Evolutionary conservation across 2,329 filamentous ascomycete species (phyloP).

Genomic region (Dothideomycetes sp.): DNA sequence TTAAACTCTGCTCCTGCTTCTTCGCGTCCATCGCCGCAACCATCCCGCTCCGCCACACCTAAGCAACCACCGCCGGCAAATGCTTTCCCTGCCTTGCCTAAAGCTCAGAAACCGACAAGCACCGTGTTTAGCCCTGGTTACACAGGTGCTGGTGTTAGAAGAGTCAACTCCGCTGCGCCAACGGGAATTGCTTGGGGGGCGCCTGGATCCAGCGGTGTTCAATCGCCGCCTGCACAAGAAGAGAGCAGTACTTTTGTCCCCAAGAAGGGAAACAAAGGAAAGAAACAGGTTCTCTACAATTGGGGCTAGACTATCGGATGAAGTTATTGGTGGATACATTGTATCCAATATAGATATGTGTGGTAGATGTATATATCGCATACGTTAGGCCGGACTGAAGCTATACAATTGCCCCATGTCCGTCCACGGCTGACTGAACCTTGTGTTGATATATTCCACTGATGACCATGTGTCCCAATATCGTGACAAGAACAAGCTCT

Average conservation of each 20-base stretch:
- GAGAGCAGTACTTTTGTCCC: constrained; percentile 24
- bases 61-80: constrained; percentile 35
- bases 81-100: constrained; percentile 74
- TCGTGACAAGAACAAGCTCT: too few relatives aligned
- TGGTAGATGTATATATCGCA: too few relatives aligned
- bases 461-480: too few relatives aligned
- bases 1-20: constrained; percentile 21
- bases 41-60: constrained; percentile 28
- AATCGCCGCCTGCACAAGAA: constrained; percentile 20
- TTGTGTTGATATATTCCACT: too few relatives aligned
- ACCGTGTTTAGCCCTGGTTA: constrained; percentile 44
- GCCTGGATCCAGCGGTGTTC: constrained; percentile 21
- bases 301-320: constrained; percentile 40
- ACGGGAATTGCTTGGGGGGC: constrained; percentile 32
- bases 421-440: too few relatives aligned
- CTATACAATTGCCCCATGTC: too few relatives aligned
- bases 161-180: constrained; percentile 32
- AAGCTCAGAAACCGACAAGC: constrained; percentile 60
- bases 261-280: constrained; percentile 42
- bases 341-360: too few relatives aligned
- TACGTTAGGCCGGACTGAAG: too few relatives aligned
- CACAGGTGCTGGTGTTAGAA: constrained; percentile 35
- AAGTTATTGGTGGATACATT: too few relatives aligned
- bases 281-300: constrained; percentile 43
- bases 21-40: constrained; percentile 24